Conservation (phyloP, 768 basidiomycete species). For the Filobasidium wieringae region DNA sequence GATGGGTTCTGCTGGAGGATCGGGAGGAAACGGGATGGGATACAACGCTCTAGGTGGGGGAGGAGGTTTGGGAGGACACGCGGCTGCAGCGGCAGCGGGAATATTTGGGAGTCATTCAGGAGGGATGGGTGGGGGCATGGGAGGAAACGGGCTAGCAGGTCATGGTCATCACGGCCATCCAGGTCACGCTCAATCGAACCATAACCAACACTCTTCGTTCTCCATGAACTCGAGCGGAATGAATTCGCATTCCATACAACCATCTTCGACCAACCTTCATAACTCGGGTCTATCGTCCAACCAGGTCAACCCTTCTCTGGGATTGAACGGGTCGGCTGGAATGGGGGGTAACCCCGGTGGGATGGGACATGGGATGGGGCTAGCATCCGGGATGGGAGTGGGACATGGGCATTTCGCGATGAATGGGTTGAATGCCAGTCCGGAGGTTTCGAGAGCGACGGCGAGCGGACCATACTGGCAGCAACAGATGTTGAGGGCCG, state of each 20-base stretch:
- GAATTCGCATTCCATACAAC: neutral
- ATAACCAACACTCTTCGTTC: neutral
- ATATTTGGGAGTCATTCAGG: neutral
- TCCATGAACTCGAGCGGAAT: neutral
- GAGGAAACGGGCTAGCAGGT: no score
- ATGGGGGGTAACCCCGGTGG: neutral
- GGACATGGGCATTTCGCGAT: neutral
- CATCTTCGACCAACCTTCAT: neutral
- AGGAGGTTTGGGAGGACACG: neutral
- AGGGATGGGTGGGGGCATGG: neutral
- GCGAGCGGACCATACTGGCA: slow-evolving; percentile 50
- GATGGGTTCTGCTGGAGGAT: neutral
- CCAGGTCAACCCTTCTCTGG: neutral
- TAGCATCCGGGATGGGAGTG: neutral
- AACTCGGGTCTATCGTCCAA: neutral
- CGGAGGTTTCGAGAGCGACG: neutral
- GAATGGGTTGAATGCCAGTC: neutral
- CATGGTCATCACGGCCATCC: neutral
- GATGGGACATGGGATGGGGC: neutral
- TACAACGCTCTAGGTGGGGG: neutral
- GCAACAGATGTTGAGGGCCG: slow-evolving; percentile 80
- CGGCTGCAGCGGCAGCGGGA: neutral
- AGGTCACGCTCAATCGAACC: neutral
- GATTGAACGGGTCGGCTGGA: neutral
- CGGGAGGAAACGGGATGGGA: neutral